A percentile compares a stretch with the other conserved stretches of the same genome.
phyloP scores from a whole-genome alignment of 2,329 filamentous ascomycete genomes.

The Cercospora brassicicola region DNA sequence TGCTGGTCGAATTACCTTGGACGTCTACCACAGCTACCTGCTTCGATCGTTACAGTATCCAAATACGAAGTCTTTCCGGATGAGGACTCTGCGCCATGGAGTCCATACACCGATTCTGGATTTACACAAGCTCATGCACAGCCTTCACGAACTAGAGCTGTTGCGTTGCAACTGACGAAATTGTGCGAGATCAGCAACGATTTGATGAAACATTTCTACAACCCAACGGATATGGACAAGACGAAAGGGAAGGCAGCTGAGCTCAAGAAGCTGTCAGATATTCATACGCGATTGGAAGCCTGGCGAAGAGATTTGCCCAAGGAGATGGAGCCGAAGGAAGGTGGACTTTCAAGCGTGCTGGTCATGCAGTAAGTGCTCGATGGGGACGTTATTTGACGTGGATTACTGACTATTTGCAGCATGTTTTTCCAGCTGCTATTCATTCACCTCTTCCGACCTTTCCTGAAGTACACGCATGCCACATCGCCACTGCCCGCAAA shows the following conservation, averaged over 20 bases:
- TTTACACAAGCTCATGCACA: conserved; percentile 71
- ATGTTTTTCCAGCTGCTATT: conserved; percentile 98
- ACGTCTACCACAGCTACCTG: conserved; percentile 80
- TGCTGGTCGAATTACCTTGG: conserved; percentile 98
- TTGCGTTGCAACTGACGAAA: conserved; percentile 76
- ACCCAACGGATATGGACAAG: conserved; percentile 66
- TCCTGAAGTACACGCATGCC: conserved; percentile 81
- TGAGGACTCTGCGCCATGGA: conserved; percentile 85
- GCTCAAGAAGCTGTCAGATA: conserved; percentile 86
- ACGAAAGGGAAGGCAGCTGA: conserved; percentile 74
- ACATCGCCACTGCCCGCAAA: conserved; percentile 81
- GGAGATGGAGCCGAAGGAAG: conserved; percentile 86
- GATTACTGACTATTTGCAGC: conserved; percentile 49
- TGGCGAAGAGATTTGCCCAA: conserved; percentile 83
- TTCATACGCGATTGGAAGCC: conserved; percentile 84
- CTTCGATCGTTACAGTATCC: conserved; percentile 75
- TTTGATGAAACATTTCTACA: conserved; percentile 85
- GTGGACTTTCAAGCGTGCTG: conserved; percentile 79
- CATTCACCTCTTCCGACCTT: conserved; percentile 92
- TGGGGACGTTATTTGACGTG: not conserved
- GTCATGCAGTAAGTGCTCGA: conserved; percentile 74
- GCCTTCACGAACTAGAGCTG: conserved; percentile 77
- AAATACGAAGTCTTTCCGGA: conserved; percentile 88
- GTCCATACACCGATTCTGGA: conserved; percentile 82
- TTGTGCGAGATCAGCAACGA: conserved; percentile 94